Evolutionary conservation across 1,284 basidiomycete genomes (phyloP), one percentile per base, ranked within the genome.

Genomic region (Papiliotrema laurentii): DNA sequence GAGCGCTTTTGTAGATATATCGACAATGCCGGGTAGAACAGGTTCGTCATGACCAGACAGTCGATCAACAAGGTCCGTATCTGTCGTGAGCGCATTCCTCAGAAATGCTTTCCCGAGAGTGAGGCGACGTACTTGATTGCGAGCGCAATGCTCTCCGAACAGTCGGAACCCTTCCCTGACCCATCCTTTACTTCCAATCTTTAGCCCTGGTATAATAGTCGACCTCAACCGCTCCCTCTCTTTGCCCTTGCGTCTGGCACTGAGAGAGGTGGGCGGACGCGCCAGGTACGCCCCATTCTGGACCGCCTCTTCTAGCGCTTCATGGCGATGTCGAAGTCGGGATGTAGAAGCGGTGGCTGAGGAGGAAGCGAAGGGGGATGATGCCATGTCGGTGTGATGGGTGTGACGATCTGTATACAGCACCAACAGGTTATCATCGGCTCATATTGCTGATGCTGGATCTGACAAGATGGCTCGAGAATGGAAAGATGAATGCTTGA

Each of bases 31-130:
- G 91, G 91, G 63, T 92, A 97, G 69, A 94, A 89, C 43, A 98
- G 83, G 35, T 89, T 91, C 40, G 92, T 94, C 76, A 98, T 97
- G 64, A 97, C 89, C 53, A 97, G 80, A 51, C 87, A 86, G 49
- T 90, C 94, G 52, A 96, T 85, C 54, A 98, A 81, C 61, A 98
- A 86, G 30, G 96, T 86, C 45, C 91, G 84, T 48, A 94, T 93
- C 77, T 96, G 69, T 48, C 25, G 26, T 47, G 38, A 49, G 42
- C 43, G 18, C 10, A 3, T 13, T 21, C 37, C 5, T 13, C 45
- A 22, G 5, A 6, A 31, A 16, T 10, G 9, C 35, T 25, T 36
- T 39, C 33, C 18, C 1, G 21, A 25, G 19, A 19, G 13, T 26
- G 9, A 11, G 22, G 13, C 3, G 14, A 56, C 64, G 45, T 43